These are phyloP conservation scores for Ogataea paradorogensis DNA, from an alignment of 805 yeast genomes.

Conservation along the genomic window DNA sequence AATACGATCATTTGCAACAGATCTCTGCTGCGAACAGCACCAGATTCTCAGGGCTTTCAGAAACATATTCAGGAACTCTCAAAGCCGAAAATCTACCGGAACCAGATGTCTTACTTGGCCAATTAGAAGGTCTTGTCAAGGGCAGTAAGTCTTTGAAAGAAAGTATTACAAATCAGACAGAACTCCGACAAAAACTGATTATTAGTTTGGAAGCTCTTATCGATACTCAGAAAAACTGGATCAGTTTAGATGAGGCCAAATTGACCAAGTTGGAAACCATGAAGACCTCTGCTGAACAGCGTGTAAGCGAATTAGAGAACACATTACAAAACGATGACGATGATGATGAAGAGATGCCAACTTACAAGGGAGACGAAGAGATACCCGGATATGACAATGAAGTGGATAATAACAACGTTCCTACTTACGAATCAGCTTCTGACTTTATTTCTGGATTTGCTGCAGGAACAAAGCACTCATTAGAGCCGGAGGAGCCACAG, in stretches of 20 bases:
- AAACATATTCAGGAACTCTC: conserved; percentile 25
- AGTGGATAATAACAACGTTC: conserved; percentile 3
- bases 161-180: conserved; percentile 14
- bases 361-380: conserved; percentile 8
- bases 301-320: conserved; percentile 27
- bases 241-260: conserved; percentile 25
- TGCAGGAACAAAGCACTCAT: conserved; percentile 2
- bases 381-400: conserved; percentile 6
- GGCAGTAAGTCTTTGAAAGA: conserved; percentile 13
- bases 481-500: conserved; percentile 2
- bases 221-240: conserved; percentile 32
- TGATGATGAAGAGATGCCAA: conserved; percentile 18
- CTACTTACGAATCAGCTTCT: conserved; percentile 4
- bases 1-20: conserved; percentile 24
- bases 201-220: conserved; percentile 28
- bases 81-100: conserved; percentile 32
- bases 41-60: conserved; percentile 20
- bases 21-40: conserved; percentile 20
- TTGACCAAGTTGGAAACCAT: conserved; percentile 20
- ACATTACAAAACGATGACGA: conserved; percentile 19
- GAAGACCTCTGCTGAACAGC: conserved; percentile 14
- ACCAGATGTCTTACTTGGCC: conserved; percentile 29
- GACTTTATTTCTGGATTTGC: conserved; percentile 5
- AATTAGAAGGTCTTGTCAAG: conserved; percentile 19
- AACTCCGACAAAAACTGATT: conserved; percentile 24